Conservation (phyloP, 495 filamentous ascomycete species). For the Baudoinia panamericana region DNA sequence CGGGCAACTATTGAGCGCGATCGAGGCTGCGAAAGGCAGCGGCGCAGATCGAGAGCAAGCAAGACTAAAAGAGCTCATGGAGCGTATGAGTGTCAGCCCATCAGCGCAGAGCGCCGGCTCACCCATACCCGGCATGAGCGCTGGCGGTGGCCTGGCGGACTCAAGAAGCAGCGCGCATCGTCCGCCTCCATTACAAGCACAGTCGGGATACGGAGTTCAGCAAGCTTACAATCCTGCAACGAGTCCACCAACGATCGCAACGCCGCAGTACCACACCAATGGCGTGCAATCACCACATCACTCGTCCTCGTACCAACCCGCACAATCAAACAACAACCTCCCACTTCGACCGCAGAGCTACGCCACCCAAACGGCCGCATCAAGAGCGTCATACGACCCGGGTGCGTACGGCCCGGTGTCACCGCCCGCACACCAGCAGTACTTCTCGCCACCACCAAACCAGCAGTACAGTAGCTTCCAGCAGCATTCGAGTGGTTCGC, state of each 20-base stretch:
- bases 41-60: constrained; percentile 80
- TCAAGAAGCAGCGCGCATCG: constrained; percentile 24
- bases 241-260: constrained; percentile 25
- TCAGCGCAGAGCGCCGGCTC: constrained; percentile 10
- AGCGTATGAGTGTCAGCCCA: constrained; percentile 56
- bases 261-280: constrained; percentile 1
- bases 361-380: constrained; percentile 14
- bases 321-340: constrained; percentile 18
- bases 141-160: background rate
- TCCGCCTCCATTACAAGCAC: constrained; percentile 32
- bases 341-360: constrained; percentile 21
- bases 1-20: constrained; percentile 72
- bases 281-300: constrained; percentile 1
- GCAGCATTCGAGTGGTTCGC: constrained; percentile 8
- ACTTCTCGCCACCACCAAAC: constrained; percentile 22
- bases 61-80: constrained; percentile 79
- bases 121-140: constrained; percentile 2
- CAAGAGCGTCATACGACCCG: constrained; percentile 33
- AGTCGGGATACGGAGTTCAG: constrained; percentile 22
- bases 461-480: constrained; percentile 12
- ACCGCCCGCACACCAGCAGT: constrained; percentile 25
- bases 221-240: constrained; percentile 25
- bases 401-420: constrained; percentile 29
- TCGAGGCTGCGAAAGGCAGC: constrained; percentile 63
- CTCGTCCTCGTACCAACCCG: constrained; percentile 11